phyloP scores from a whole-genome alignment of 2,329 filamentous ascomycete species.

The Microcyclospora tardicrescens region DNA sequence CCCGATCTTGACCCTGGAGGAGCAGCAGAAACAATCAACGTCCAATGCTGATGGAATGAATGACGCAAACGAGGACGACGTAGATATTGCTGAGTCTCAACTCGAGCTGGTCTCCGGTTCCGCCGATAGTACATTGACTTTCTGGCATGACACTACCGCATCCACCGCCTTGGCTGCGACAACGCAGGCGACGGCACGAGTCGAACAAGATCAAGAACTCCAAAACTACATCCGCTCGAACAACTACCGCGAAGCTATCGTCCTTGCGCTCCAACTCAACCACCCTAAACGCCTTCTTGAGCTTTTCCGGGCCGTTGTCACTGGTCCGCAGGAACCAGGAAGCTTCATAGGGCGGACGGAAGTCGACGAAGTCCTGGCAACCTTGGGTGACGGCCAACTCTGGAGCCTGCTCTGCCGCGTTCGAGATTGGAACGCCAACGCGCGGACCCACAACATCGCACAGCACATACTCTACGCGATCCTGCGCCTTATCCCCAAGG shows the following conservation, averaged over 20 bases:
- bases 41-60: conserved; percentile 18
- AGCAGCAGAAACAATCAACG: conserved; percentile 8
- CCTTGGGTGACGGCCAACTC: conserved; percentile 71
- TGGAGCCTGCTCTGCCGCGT: conserved; percentile 69
- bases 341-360: conserved; percentile 50
- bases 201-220: conserved; percentile 88
- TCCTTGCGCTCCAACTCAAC: conserved; percentile 81
- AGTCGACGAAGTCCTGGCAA: conserved; percentile 74
- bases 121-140: conserved; percentile 83
- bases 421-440: conserved; percentile 96
- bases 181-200: conserved; percentile 60
- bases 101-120: conserved; percentile 78
- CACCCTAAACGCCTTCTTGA: conserved; percentile 77
- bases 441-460: conserved; percentile 68
- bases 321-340: conserved; percentile 45
- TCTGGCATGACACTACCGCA: conserved; percentile 86
- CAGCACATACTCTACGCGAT: conserved; percentile 74
- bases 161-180: conserved; percentile 64
- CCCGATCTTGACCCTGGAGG: conserved; percentile 3
- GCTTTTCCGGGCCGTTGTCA: conserved; percentile 70
- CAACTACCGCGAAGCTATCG: conserved; percentile 86
- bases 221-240: conserved; percentile 83
- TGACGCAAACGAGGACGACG: conserved; percentile 7
- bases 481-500: conserved; percentile 67
- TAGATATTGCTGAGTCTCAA: conserved; percentile 16